These are phyloP conservation scores for Cryphonectria carpinicola DNA, from an alignment of 2,329 filamentous ascomycete species.

Conservation along the genomic window DNA sequence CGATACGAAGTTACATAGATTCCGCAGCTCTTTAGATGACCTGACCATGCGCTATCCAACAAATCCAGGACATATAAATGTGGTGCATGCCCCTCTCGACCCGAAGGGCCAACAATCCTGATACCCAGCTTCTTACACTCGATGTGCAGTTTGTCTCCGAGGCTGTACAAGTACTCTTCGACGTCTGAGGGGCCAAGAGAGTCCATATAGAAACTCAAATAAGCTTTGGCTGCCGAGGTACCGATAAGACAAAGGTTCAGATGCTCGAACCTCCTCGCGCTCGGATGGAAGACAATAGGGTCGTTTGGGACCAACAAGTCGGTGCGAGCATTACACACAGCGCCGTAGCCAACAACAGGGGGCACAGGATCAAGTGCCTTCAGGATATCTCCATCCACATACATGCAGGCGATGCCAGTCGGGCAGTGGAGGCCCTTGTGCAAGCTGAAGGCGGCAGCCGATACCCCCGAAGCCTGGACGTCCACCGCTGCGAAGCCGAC, in stretches of 20 bases:
- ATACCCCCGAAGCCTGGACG: slow-evolving; percentile 33
- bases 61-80: slow-evolving; percentile 37
- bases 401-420: slow-evolving; percentile 37
- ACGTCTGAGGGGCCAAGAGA: neutral
- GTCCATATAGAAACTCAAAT: neutral
- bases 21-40: neutral
- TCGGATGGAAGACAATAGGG: slow-evolving; percentile 31
- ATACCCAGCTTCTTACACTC: slow-evolving; percentile 33
- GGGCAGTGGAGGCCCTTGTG: slow-evolving; percentile 42
- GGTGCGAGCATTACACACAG: slow-evolving; percentile 30
- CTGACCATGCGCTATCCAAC: neutral
- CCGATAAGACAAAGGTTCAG: slow-evolving; percentile 36
- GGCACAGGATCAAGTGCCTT: slow-evolving; percentile 30
- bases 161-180: neutral
- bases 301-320: slow-evolving; percentile 32
- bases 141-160: slow-evolving; percentile 29
- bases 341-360: slow-evolving; percentile 36
- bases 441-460: slow-evolving; percentile 38
- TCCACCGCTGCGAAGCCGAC: slow-evolving; percentile 40
- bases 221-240: slow-evolving; percentile 31
- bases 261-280: slow-evolving; percentile 36
- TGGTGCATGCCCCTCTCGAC: slow-evolving; percentile 33
- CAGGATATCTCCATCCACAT: slow-evolving; percentile 35
- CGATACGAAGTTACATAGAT: neutral
- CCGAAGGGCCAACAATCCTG: slow-evolving; percentile 31